phyloP scores from a whole-genome alignment of 1,284 basidiomycete genomes.

The Pisolithus thermaeus region DNA sequence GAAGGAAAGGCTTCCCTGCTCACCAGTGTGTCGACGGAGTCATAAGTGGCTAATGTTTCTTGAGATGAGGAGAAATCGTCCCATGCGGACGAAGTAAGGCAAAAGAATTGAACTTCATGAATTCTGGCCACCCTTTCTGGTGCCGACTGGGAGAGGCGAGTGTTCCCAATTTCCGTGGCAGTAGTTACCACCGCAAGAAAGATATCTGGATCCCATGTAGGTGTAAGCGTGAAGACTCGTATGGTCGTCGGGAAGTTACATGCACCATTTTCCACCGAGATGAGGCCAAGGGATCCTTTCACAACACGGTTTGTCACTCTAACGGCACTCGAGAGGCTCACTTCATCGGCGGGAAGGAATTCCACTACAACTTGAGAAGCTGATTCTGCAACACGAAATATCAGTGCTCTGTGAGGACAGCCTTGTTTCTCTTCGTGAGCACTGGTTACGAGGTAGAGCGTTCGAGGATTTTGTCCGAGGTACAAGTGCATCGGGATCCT shows the following conservation, averaged over 20 bases:
- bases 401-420: slow-evolving; percentile 54
- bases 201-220: slow-evolving; percentile 46
- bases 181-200: slow-evolving; percentile 76
- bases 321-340: slow-evolving; percentile 60
- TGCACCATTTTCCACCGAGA: slow-evolving; percentile 63
- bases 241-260: slow-evolving; percentile 8
- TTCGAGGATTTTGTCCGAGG: slow-evolving; percentile 57
- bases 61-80: slow-evolving; percentile 55
- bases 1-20: slow-evolving; percentile 46
- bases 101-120: slow-evolving; percentile 74
- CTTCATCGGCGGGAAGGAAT: slow-evolving; percentile 67
- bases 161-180: slow-evolving; percentile 74
- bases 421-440: slow-evolving; percentile 58
- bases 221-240: slow-evolving; percentile 4
- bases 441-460: slow-evolving; percentile 67
- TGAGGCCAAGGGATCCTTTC: slow-evolving; percentile 79
- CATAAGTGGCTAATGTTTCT: slow-evolving; percentile 46
- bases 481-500: slow-evolving; percentile 57
- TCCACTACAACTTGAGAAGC: slow-evolving; percentile 73
- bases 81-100: slow-evolving; percentile 64
- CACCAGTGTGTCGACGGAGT: slow-evolving; percentile 42
- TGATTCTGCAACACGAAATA: slow-evolving; percentile 61
- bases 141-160: slow-evolving; percentile 52
- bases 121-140: slow-evolving; percentile 68
- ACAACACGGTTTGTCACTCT: slow-evolving; percentile 61